Conservation (phyloP, 2,329 filamentous ascomycete species). For the Aspergillus latus region DNA sequence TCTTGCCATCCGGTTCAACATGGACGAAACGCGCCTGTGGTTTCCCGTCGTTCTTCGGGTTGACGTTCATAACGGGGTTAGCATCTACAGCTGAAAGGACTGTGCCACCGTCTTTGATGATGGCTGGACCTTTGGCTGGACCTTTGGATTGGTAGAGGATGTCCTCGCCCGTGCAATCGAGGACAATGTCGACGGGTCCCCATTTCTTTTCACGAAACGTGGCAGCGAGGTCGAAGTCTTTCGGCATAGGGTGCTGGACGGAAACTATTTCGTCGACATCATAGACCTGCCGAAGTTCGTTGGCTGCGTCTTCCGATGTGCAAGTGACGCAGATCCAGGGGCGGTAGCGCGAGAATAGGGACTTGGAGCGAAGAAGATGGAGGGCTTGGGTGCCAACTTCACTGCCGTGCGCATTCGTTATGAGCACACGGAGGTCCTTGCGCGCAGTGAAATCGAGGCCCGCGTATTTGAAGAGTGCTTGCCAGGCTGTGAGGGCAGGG, state of each 20-base stretch:
- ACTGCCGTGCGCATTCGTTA: conserved; percentile 39
- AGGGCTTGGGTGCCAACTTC: conserved; percentile 40
- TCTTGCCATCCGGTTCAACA: conserved; percentile 37
- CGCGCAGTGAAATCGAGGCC: conserved; percentile 29
- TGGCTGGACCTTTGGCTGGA: conserved; percentile 31
- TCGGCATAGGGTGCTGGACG: conserved; percentile 25
- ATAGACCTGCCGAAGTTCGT: conserved; percentile 28
- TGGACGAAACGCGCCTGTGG: conserved; percentile 37
- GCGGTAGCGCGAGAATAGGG: conserved; percentile 30
- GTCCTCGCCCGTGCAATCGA: conserved; percentile 40
- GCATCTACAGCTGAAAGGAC: conserved; percentile 38
- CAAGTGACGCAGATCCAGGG: conserved; percentile 44
- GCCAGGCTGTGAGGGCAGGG: conserved; percentile 43
- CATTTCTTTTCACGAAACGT: conserved; percentile 34
- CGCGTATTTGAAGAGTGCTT: conserved; percentile 41
- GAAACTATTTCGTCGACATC: conserved; percentile 39
- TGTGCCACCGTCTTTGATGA: conserved; percentile 36
- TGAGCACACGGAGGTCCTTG: conserved; percentile 35
- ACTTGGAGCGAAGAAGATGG: conserved; percentile 37
- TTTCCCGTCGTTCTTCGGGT: conserved; percentile 20
- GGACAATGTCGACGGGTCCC: conserved; percentile 41
- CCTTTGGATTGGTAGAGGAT: conserved; percentile 37
- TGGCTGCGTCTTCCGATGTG: conserved; percentile 26
- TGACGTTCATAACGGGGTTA: conserved; percentile 23
- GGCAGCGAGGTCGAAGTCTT: conserved; percentile 32